A percentile compares a stretch with the other conserved stretches of the same genome.
These are phyloP conservation scores for Ustulina deusta DNA, from an alignment of 2,329 filamentous ascomycete genomes.

Conservation along the genomic window DNA sequence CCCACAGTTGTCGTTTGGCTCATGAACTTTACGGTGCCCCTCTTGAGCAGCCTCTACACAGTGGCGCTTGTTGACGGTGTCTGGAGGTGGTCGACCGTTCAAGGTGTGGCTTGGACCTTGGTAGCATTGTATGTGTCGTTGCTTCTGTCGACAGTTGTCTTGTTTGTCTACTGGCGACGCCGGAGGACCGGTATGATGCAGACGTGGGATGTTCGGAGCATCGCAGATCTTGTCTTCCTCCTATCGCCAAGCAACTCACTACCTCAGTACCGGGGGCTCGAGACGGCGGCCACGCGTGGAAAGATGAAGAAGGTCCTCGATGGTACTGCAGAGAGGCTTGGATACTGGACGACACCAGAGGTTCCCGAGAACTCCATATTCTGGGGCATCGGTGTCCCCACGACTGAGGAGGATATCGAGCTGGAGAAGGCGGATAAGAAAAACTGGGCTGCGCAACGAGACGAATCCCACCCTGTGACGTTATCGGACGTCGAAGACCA, in stretches of 20 bases:
- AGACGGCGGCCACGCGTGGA: slow-evolving; percentile 65
- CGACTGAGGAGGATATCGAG: slow-evolving; percentile 44
- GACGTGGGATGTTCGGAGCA: slow-evolving; percentile 81
- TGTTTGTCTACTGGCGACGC: slow-evolving; percentile 74
- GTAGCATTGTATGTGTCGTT: slow-evolving; percentile 79
- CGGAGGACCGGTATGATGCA: slow-evolving; percentile 76
- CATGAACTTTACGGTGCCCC: slow-evolving; percentile 80
- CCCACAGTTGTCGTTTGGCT: slow-evolving; percentile 81
- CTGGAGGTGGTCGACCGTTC: slow-evolving; percentile 85
- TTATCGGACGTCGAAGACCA: slow-evolving; percentile 60
- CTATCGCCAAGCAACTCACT: slow-evolving; percentile 84
- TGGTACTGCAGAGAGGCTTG: slow-evolving; percentile 77
- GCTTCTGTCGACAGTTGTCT: slow-evolving; percentile 65
- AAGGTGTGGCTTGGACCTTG: slow-evolving; percentile 81
- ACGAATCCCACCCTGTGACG: slow-evolving; percentile 42
- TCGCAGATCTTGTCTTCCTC: slow-evolving; percentile 84
- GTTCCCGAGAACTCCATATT: slow-evolving; percentile 73
- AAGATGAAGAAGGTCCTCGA: slow-evolving; percentile 67
- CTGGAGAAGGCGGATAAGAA: slow-evolving; percentile 44
- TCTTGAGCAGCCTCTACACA: slow-evolving; percentile 82
- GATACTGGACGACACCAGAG: slow-evolving; percentile 83
- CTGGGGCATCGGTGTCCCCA: slow-evolving; percentile 62
- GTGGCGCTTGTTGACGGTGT: slow-evolving; percentile 65
- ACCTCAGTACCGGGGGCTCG: slow-evolving; percentile 76
- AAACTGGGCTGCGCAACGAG: slow-evolving; percentile 48